Conservation (phyloP, 345 rosid genomes). For the Bruguiera sexangula region DNA sequence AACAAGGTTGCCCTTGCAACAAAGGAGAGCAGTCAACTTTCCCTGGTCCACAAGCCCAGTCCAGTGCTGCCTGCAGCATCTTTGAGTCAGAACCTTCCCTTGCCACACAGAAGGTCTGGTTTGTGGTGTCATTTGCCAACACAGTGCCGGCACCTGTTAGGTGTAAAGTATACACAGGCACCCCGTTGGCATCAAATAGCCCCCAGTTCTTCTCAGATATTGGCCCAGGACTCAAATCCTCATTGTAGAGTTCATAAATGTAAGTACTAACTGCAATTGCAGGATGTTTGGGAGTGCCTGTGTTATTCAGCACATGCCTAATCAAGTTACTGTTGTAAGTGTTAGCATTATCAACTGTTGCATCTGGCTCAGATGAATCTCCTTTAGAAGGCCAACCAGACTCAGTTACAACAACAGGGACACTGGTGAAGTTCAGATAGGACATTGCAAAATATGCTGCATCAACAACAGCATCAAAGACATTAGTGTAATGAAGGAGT, state of each 20-base stretch:
- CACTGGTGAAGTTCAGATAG: conserved; percentile 72
- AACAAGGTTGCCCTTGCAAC: conserved; percentile 84
- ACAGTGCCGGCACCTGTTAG: conserved; percentile 78
- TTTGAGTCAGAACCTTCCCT: conserved; percentile 70
- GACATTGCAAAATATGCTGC: conserved; percentile 93
- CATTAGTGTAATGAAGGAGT: conserved; percentile 85
- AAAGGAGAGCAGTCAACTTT: conserved; percentile 78
- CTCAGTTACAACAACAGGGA: conserved; percentile 75
- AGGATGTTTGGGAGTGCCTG: conserved; percentile 95
- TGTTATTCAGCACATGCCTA: conserved; percentile 77
- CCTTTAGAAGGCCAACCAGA: conserved; percentile 99
- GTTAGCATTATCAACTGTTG: conserved; percentile 79
- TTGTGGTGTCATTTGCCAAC: conserved; percentile 88
- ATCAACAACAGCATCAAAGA: conserved; percentile 90
- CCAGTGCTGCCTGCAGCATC: conserved; percentile 98
- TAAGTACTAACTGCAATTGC: conserved; percentile 70
- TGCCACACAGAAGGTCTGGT: conserved; percentile 84
- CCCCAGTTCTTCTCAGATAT: conserved; percentile 96
- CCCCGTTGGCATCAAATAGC: conserved; percentile 66
- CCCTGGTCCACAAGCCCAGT: conserved; percentile 99
- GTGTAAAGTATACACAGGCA: conserved; percentile 67
- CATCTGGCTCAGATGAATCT: conserved; percentile 65
- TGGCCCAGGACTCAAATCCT: conserved; percentile 69
- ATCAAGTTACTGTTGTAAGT: conserved; percentile 93
- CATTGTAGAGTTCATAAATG: conserved; percentile 94